Conservation (phyloP, 1,284 basidiomycete genomes). For the Neolentinus lepideus region DNA sequence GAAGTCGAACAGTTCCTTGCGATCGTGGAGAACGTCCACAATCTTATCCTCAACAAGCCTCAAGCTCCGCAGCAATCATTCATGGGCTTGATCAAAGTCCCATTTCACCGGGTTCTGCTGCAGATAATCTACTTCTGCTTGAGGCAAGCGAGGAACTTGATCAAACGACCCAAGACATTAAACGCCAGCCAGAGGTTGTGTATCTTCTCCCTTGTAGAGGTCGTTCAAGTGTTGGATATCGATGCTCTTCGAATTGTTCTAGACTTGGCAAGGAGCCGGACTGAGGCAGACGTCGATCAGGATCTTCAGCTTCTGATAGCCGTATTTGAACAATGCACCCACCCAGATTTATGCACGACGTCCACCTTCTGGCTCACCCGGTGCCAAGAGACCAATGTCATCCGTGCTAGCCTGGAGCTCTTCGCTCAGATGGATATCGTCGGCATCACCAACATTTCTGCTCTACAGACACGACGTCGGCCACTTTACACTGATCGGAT, state of each 20-base stretch:
- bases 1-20: slow-evolving; percentile 58
- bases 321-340: slow-evolving; percentile 76
- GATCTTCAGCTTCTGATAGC: slow-evolving; percentile 78
- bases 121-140: slow-evolving; percentile 77
- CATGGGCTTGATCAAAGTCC: slow-evolving; percentile 53
- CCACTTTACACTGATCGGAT: slow-evolving; percentile 71
- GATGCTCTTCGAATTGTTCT: slow-evolving; percentile 68
- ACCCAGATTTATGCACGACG: slow-evolving; percentile 57
- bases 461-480: slow-evolving; percentile 53
- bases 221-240: slow-evolving; percentile 56
- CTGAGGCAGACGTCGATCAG: slow-evolving; percentile 61
- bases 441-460: slow-evolving; percentile 55
- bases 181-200: slow-evolving; percentile 55
- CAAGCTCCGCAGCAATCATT: slow-evolving; percentile 76
- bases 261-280: slow-evolving; percentile 48
- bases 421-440: slow-evolving; percentile 63
- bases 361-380: slow-evolving; percentile 71
- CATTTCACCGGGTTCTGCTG: slow-evolving; percentile 78
- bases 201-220: slow-evolving; percentile 54
- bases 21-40: slow-evolving; percentile 53
- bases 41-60: slow-evolving; percentile 64
- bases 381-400: slow-evolving; percentile 78
- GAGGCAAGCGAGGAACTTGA: slow-evolving; percentile 49
- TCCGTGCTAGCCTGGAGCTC: slow-evolving; percentile 72
- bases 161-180: slow-evolving; percentile 39